Conservation (phyloP, 2,329 filamentous ascomycete species). For the Furcasterigmium furcatum region DNA sequence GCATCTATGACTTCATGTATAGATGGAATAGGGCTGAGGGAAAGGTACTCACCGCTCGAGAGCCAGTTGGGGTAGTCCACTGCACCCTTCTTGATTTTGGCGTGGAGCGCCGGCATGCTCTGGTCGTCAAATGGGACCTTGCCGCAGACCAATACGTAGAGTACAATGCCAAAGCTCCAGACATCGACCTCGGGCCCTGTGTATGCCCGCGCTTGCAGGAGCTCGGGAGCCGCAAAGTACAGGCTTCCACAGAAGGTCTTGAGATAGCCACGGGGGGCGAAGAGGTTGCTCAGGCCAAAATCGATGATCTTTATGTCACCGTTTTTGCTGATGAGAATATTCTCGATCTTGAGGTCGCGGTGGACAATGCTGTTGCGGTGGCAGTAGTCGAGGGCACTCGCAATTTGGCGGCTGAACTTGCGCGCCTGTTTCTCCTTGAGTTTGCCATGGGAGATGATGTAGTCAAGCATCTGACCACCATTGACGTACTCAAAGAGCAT, state of each 20-base stretch:
- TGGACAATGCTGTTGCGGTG: constrained; percentile 98
- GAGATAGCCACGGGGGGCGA: constrained; percentile 77
- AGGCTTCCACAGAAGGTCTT: constrained; percentile 98
- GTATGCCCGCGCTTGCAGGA: constrained; percentile 90
- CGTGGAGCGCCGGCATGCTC: constrained; percentile 96
- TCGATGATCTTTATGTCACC: constrained; percentile 99
- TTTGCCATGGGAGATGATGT: constrained; percentile 97
- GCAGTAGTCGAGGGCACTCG: constrained; percentile 94
- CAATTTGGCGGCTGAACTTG: constrained; percentile 96
- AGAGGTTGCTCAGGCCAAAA: constrained; percentile 95
- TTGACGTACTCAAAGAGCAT: constrained; percentile 99
- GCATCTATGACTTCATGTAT: too few species aligned
- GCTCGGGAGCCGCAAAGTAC: constrained; percentile 94
- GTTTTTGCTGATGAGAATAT: constrained; percentile 98
- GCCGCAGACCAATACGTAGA: constrained; percentile 94
- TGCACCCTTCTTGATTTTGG: constrained; percentile 96
- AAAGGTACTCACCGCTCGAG: constrained; percentile 67
- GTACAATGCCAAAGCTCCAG: constrained; percentile 98
- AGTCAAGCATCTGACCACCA: constrained; percentile 98
- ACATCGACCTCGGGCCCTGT: constrained; percentile 95
- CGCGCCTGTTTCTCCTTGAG: constrained; percentile 97
- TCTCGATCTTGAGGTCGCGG: constrained; percentile 96
- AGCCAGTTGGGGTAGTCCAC: constrained; percentile 96
- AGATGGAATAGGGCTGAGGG: background rate
- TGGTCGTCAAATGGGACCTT: constrained; percentile 99